Percentiles rank a stretch among this genome's conserved stretches.
phyloP scores from a whole-genome alignment of 768 basidiomycete species.

The Lentinus brumalis region DNA sequence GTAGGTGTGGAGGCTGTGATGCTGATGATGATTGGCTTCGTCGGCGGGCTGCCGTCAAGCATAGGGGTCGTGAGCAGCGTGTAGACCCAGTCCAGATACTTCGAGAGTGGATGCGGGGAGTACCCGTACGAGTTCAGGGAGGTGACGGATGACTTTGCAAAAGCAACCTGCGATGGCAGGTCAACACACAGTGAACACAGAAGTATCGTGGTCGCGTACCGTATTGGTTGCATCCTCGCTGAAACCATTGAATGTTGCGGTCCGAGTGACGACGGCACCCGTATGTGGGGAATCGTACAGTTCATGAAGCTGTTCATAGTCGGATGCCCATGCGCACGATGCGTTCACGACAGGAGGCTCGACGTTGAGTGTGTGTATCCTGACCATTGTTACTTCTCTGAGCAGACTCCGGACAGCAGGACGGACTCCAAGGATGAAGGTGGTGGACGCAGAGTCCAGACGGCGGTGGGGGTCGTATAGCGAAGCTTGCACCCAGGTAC shows the following conservation, averaged over 20 bases:
- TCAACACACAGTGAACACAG: not conserved
- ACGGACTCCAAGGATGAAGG: not conserved
- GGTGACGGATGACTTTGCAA: conserved; percentile 50
- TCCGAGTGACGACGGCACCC: conserved; percentile 81
- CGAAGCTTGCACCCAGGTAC: not conserved
- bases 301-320: conserved; percentile 58
- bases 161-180: conserved; percentile 54
- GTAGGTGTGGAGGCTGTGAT: conserved; percentile 63
- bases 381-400: conserved; percentile 46
- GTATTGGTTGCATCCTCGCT: conserved; percentile 63
- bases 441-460: not conserved
- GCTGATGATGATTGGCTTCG: conserved; percentile 77
- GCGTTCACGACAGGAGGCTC: conserved; percentile 74
- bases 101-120: conserved; percentile 71
- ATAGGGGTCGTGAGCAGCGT: conserved; percentile 46
- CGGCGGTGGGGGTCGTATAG: conserved; percentile 1
- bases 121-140: conserved; percentile 88
- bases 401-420: not conserved
- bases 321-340: conserved; percentile 82
- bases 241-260: conserved; percentile 72
- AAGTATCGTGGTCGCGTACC: conserved; percentile 39
- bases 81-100: conserved; percentile 66
- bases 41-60: conserved; percentile 24
- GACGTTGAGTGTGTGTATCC: conserved; percentile 56
- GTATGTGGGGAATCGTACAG: conserved; percentile 70